A percentile compares a stretch with the other conserved stretches of the same genome.
Evolutionary conservation across 805 yeast species (phyloP).

Genomic region (Debaryomyces tyrocola): DNA sequence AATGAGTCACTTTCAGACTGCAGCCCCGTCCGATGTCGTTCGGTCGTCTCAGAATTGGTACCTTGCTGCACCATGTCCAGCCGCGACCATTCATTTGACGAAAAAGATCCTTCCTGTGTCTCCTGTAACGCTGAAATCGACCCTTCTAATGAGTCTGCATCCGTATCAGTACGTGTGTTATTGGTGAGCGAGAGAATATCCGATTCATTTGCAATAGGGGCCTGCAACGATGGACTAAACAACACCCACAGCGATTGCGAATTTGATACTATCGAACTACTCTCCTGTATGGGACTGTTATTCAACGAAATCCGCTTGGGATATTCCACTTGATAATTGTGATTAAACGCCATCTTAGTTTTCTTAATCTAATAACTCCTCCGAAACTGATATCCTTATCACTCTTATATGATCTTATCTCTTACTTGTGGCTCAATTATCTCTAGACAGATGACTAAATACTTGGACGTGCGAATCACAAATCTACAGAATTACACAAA

Average conservation of each 20-base stretch:
- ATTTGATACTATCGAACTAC: constrained; percentile 20
- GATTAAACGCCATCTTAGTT: constrained; percentile 1
- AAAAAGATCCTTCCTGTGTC: background rate
- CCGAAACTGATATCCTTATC: background rate
- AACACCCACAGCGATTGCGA: constrained; percentile 27
- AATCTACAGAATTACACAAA: background rate
- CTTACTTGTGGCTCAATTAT: background rate
- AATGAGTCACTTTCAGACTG: background rate
- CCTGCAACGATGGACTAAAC: constrained; percentile 20
- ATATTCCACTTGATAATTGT: background rate
- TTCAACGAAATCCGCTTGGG: constrained; percentile 9
- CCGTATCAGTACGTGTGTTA: background rate
- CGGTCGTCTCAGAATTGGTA: background rate
- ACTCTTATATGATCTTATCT: background rate
- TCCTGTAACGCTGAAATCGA: background rate
- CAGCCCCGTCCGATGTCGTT: background rate
- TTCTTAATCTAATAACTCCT: background rate
- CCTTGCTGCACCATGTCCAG: background rate
- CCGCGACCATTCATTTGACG: too few relatives aligned
- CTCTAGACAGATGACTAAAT: background rate
- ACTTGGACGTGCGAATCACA: background rate
- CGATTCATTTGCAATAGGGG: constrained; percentile 13
- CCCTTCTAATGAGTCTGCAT: background rate
- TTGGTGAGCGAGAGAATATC: constrained; percentile 29
- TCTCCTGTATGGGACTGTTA: constrained; percentile 14